These are phyloP conservation scores for Citropsis articulata DNA, from an alignment of 345 rosid species.

Conservation along the genomic window DNA sequence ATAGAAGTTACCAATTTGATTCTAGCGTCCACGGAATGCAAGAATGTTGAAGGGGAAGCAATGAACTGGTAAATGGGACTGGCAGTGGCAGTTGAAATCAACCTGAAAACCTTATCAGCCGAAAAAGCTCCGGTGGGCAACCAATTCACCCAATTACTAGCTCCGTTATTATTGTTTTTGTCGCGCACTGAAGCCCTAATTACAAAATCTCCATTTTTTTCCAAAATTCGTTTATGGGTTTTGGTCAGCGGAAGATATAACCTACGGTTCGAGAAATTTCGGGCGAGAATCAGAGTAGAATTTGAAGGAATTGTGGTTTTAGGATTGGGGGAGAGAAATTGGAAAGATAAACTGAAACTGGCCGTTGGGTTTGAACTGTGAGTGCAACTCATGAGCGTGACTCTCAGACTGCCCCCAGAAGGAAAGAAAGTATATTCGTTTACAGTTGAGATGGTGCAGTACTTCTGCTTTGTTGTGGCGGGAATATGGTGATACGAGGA, in stretches of 20 bases:
- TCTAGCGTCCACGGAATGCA: conserved; percentile 85
- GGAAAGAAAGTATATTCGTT: background rate
- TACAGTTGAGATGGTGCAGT: background rate
- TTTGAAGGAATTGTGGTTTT: conserved; percentile 20
- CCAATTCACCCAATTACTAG: conserved; percentile 55
- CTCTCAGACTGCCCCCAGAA: background rate
- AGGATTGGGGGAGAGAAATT: conserved; percentile 19
- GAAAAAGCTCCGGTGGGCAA: conserved; percentile 55
- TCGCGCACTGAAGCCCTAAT: conserved; percentile 36
- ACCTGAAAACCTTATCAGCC: conserved; percentile 70
- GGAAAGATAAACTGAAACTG: conserved; percentile 7
- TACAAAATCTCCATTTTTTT: conserved; percentile 23
- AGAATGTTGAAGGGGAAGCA: conserved; percentile 71
- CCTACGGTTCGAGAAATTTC: conserved; percentile 19
- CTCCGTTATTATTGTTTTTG: conserved; percentile 23
- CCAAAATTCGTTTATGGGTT: background rate
- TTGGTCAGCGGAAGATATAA: conserved; percentile 8
- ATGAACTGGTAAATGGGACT: conserved; percentile 89
- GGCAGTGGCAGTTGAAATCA: conserved; percentile 73
- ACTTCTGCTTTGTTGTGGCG: conserved; percentile 5
- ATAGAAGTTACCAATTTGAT: conserved; percentile 61
- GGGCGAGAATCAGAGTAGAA: conserved; percentile 2
- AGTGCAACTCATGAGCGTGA: conserved; percentile 40
- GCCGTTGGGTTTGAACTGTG: conserved; percentile 26
- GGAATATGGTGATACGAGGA: conserved; percentile 1